Base-by-base conservation (phyloP, 2,329 filamentous ascomycete genomes). In the Cladosporium sp. region DNA sequence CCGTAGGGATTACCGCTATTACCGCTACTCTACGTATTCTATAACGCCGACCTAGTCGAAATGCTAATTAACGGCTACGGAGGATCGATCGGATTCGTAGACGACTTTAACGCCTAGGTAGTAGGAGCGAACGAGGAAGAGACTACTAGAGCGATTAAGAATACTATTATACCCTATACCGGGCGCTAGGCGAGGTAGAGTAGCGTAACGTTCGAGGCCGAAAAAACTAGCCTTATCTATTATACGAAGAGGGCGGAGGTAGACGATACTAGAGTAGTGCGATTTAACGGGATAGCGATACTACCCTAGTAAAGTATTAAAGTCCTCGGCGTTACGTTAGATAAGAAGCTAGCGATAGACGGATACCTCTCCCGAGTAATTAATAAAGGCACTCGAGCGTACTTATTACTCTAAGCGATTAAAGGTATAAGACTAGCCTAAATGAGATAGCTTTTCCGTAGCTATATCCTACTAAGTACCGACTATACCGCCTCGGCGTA, bases 21-120 rank as follows among this genome's bases (percentile, higher is more conserved):
- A 7, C 66, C 59, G 12, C 64, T 68, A 17, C 54, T 69, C 13
- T 72, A 68, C 51, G 62, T 70, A 4, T 67, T 66, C 54, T 70
- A 68, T 56, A 71, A 71, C 47, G 63, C 64, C 49, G 63, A 70
- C 50, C 60, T 71, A 11, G 62, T 71, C 7, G 52, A 71, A 47
- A 43, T 53, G 38, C 49, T 53, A 20, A 68, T 71, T 40, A 53
- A 64, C 38, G 52, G 49, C 29, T 42, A 62, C 20, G 56, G 59
- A 45, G 64, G 61, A 59, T 61, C 29, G 4, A 59, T 66, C 41
- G 60, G 56, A 27, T 65, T 64, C 42, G 49, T 66, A 3, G 56
- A 66, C 43, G 56, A 65, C 53, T 67, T 60, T 34, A 63, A 24
- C 1, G 30, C 36, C 29, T 53, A 34, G 45, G 20, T 38, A 15